A percentile compares a stretch with the other conserved stretches of the same genome.
Conservation (phyloP, 768 basidiomycete species). For the Roridomyces roridus region DNA sequence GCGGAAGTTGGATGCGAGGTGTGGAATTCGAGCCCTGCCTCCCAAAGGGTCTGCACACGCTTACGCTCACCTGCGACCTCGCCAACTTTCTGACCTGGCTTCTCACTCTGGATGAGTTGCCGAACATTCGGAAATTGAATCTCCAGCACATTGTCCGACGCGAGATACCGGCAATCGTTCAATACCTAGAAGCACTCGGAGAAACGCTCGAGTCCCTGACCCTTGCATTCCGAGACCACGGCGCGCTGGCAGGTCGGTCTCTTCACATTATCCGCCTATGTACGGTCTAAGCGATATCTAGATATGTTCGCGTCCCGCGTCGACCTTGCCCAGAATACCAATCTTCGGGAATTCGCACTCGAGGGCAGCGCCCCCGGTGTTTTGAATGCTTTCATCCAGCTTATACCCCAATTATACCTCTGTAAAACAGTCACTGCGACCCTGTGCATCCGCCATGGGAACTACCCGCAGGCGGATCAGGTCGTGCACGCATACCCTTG, state of each 20-base stretch:
- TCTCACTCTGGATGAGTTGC: constrained; percentile 4
- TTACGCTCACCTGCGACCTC: constrained; percentile 22
- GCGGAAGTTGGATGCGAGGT: constrained; percentile 18
- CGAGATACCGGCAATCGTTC: constrained; percentile 5
- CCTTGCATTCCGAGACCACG: constrained; percentile 10
- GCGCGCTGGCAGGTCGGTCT: neutral
- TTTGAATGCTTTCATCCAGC: neutral
- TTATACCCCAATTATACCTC: constrained; percentile 3
- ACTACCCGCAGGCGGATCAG: neutral
- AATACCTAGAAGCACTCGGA: neutral
- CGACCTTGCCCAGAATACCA: constrained; percentile 8
- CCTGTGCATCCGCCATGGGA: constrained; percentile 1
- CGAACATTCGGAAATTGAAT: neutral
- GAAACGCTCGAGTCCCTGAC: constrained; percentile 5
- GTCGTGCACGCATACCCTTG: neutral
- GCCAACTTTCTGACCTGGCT: constrained; percentile 18
- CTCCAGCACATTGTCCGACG: constrained; percentile 15
- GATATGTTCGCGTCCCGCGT: neutral
- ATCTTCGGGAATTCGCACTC: constrained; percentile 7
- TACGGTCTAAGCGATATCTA: neutral
- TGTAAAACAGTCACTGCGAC: neutral
- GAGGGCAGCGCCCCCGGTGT: constrained; percentile 6
- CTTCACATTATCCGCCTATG: too few relatives aligned
- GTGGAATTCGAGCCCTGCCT: neutral
- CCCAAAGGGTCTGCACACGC: constrained; percentile 1